Base-by-base conservation (phyloP, 2,329 filamentous ascomycete species). In the Calonectria leucothoes region DNA sequence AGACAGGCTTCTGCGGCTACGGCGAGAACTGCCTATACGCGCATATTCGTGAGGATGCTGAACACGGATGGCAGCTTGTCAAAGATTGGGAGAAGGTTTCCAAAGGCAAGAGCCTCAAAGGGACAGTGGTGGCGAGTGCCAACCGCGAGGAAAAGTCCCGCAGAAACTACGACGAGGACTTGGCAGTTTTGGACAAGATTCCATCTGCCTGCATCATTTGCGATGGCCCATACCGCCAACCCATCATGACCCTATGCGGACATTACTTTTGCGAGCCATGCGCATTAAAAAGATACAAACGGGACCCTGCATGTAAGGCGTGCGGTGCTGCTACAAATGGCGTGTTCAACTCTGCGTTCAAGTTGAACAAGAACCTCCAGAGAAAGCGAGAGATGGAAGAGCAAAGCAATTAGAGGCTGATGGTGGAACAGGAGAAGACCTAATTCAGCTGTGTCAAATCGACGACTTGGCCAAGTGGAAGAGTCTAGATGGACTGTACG, bases 261-360 rank as follows among this genome's bases (percentile, higher is more conserved):
- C 97, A 99, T 83, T 98, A 98, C 84, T 98, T 98, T 82, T 99
- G 97, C 82, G 94, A 98, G 83, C 88, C 90, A 1, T 99, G 97
- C 84, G 97, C 96, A 33, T 87, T 98, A 78, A 92, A 94, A 82
- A 87, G 96, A 77, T 98, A 98, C 82, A 90, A 94, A 75, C 96
- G 94, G 82, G 95, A 96, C 79, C 95, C 96, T 4, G 92, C 91
- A 4, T 99, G 97, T 84, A 95, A 94, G 2, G 94, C 94, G 4
- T 98, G 97, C 83, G 94, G 95, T 1, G 89, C 93, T 0, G 94
- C 95, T 7, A 98, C 96, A 0, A 93, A 93, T 35, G 97, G 97
- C 0, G 94, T 97, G 0, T 98, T 98, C 81, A 98, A 97, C 82
- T 90, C 91, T 4, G 95, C 96, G 1, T 97, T 95, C 87, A 94